These are phyloP conservation scores for Amauroascus niger DNA, from an alignment of 2,329 filamentous ascomycete genomes.

Conservation along the genomic window DNA sequence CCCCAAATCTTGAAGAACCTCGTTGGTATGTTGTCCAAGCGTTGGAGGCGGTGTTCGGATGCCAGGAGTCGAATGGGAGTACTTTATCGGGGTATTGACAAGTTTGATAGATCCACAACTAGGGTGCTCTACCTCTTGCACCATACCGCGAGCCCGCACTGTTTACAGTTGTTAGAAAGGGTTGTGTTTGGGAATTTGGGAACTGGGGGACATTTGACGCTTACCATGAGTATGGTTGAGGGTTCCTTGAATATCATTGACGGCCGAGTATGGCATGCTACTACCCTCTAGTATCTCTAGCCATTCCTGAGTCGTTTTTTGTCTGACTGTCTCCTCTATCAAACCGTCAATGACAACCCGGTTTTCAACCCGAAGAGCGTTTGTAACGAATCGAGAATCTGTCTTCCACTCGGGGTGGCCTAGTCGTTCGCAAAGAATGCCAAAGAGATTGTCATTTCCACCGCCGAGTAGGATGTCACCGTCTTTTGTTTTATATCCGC, in stretches of 20 bases:
- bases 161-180: constrained; percentile 8
- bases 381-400: constrained; percentile 50
- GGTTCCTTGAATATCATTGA: constrained; percentile 83
- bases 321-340: constrained; percentile 65
- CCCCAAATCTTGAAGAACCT: constrained; percentile 57
- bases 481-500: constrained; percentile 60
- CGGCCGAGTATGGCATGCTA: constrained; percentile 86
- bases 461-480: constrained; percentile 56
- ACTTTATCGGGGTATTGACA: constrained; percentile 91
- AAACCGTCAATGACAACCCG: constrained; percentile 65
- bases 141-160: constrained; percentile 73
- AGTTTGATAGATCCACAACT: constrained; percentile 77
- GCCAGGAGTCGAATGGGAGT: constrained; percentile 68
- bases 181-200: neutral
- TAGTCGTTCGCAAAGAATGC: constrained; percentile 49
- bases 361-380: constrained; percentile 53
- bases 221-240: constrained; percentile 74
- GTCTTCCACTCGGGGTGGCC: constrained; percentile 50
- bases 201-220: constrained; percentile 19
- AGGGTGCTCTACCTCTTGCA: constrained; percentile 74
- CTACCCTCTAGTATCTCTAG: constrained; percentile 75
- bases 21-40: constrained; percentile 76
- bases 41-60: constrained; percentile 72
- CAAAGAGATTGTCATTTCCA: constrained; percentile 54
- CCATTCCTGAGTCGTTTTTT: constrained; percentile 81